phyloP scores from a whole-genome alignment of 1,139 yeast species.

The Pichia cactophila region DNA sequence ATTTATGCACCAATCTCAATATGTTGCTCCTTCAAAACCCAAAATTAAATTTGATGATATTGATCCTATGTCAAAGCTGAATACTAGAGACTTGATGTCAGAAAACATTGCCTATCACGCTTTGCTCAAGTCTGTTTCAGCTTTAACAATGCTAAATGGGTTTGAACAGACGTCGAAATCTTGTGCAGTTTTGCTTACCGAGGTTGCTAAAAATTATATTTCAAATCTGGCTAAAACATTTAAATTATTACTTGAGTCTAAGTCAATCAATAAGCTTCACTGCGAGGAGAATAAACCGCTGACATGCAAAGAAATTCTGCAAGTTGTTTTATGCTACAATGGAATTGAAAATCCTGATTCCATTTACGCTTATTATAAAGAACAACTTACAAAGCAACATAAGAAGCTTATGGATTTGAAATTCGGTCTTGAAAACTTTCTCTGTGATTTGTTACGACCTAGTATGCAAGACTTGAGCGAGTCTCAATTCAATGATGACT shows the following conservation, averaged over 20 bases:
- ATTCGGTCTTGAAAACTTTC: slow-evolving; percentile 58
- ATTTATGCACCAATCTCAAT: slow-evolving; percentile 65
- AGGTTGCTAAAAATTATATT: slow-evolving; percentile 74
- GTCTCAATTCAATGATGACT: slow-evolving; percentile 74
- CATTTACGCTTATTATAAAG: slow-evolving; percentile 66
- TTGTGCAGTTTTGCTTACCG: slow-evolving; percentile 76
- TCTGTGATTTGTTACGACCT: slow-evolving; percentile 79
- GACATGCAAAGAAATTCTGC: slow-evolving; percentile 43
- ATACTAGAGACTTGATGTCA: slow-evolving; percentile 53
- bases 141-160: slow-evolving; percentile 87
- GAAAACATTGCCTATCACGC: slow-evolving; percentile 57
- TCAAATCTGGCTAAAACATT: slow-evolving; percentile 66
- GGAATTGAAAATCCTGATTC: slow-evolving; percentile 80
- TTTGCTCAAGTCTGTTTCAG: slow-evolving; percentile 63
- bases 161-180: slow-evolving; percentile 76
- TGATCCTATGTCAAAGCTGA: slow-evolving; percentile 70
- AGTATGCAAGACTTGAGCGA: slow-evolving; percentile 69
- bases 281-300: slow-evolving; percentile 29
- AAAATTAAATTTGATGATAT: slow-evolving; percentile 60
- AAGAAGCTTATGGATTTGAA: slow-evolving; percentile 63
- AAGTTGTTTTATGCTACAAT: slow-evolving; percentile 66
- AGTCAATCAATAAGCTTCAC: slow-evolving; percentile 39
- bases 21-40: slow-evolving; percentile 63
- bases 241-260: slow-evolving; percentile 62
- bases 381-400: slow-evolving; percentile 64